Base-by-base conservation (phyloP, 177 flowering plant genomes). In the Vitis hybrid region DNA sequence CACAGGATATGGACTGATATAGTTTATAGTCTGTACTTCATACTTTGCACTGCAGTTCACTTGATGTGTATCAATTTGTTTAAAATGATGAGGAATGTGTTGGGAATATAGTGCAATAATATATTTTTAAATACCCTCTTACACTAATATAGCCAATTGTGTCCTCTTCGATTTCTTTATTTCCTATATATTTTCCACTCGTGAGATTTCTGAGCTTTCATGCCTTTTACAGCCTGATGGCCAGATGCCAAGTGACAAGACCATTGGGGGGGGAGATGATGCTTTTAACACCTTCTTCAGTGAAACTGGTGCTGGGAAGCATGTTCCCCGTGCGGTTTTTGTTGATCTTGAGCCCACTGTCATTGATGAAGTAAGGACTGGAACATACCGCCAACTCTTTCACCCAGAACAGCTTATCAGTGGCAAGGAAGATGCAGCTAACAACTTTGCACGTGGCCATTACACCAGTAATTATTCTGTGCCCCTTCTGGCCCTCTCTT, bases 361-460 rank as follows among this genome's bases (percentile, higher is more conserved):
- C 67, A 88, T 88, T 73, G 92, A 88, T 73, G 92, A 86, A 71
- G 88, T 88, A 23, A 82, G 92, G 77, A 86, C 89, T 62, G 92
- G 92, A 60, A 68, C 85, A 12, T 86, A 83, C 80, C 88, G 89
- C 60, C 91, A 88, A 69, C 87, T 88, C 52, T 88, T 88, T 81
- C 89, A 88, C 75, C 91, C 89, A 1, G 89, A 88, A 52, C 91
- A 88, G 77, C 88, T 86, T 56, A 88, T 88, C 72, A 86, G 88
- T 15, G 90, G 92, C 75, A 87, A 88, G 70, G 92, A 88, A 70
- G 92, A 88, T 69, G 92, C 89, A 32, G 92, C 92, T 52, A 88
- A 87, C 85, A 87, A 87, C 78, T 87, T 87, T 60, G 90, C 92
- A 48, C 90, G 89, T 68, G 92, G 92, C 66, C 90, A 88, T 65